Conservation (phyloP, 306 rosid species). For the Cajanus cajan region DNA sequence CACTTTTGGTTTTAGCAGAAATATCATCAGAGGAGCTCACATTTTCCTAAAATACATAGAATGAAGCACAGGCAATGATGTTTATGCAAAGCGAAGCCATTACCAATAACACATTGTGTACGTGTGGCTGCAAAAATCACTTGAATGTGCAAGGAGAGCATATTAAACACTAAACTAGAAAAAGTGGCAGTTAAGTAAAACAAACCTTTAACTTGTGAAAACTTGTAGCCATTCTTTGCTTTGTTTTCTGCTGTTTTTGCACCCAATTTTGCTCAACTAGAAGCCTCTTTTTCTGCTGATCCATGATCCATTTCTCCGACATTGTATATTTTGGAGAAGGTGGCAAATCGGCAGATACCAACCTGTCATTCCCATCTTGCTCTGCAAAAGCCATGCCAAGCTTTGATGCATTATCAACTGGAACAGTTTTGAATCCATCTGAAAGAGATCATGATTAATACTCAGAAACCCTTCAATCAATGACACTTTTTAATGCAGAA, state of each 20-base stretch:
- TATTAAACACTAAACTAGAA: background rate
- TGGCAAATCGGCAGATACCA: conserved; percentile 46
- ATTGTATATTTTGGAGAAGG: conserved; percentile 72
- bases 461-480: conserved; percentile 35
- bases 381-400: conserved; percentile 42
- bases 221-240: conserved; percentile 60
- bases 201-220: conserved; percentile 84
- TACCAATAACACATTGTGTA: conserved; percentile 2
- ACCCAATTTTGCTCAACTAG: conserved; percentile 62
- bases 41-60: conserved; percentile 58
- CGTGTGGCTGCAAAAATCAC: background rate
- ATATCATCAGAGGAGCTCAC: conserved; percentile 96
- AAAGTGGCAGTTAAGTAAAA: background rate
- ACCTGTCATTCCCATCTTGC: conserved; percentile 53
- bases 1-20: conserved; percentile 95
- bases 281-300: conserved; percentile 74
- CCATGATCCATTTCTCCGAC: conserved; percentile 90
- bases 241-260: conserved; percentile 76
- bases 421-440: conserved; percentile 30
- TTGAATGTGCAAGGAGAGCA: conserved; percentile 7
- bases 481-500: conserved; percentile 27
- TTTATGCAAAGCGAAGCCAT: background rate
- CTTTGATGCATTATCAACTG: conserved; percentile 34
- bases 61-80: conserved; percentile 18
- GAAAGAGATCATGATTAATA: conserved; percentile 28